Base-by-base conservation (phyloP, 208 protist species). In the Leishmania tarentolae region DNA sequence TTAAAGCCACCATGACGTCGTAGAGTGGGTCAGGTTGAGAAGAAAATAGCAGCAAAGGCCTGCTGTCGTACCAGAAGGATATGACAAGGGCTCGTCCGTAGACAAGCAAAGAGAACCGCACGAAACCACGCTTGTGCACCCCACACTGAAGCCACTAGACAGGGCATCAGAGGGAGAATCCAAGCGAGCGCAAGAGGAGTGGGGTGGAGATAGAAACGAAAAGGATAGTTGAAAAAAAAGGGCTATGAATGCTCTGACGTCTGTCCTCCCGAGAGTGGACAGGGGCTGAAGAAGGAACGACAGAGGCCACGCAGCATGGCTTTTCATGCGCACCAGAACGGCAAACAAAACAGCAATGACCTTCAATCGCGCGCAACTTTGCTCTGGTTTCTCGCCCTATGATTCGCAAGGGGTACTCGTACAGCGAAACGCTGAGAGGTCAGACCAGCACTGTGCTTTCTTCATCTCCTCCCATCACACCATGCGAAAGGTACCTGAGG, bases 1-100 rank as follows among this genome's bases (percentile, higher is more conserved):
- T 28, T 28, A 69, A n/a, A 37, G 28, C 9, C 17, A 56, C 31
- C 81, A 85, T 85, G n/a, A 42, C 61, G 57, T 8, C 28, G 46
- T 9, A 42, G 70, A 21, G 3, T 4, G 31, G 35, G 19, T 13
- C 24, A 75, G 44, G 44, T 13, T 31, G 59, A 40, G 63, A 35
- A 0, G 7, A 40, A 42, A n/a, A 66, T 11, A 81, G 24, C 4
- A n/a, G 40, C 21, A 15, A 40, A 72, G n/a, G 35, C 3, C 69
- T 24, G 69, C 28, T 40, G 44, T 19, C 28, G 69, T 52, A 44
- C 42, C 28, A 31, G 28, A 2, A 37, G 13, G 13, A 53, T 8
- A 19, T 35, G n/a, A 24, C 5, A 52, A 50, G 69, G 15, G 17
- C 28, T 47, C 17, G 6, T 13, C 40, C 19, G 42, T 63, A 31